These are phyloP conservation scores for Cercospora sp. DNA, from an alignment of 2,329 filamentous ascomycete species.

Conservation along the genomic window DNA sequence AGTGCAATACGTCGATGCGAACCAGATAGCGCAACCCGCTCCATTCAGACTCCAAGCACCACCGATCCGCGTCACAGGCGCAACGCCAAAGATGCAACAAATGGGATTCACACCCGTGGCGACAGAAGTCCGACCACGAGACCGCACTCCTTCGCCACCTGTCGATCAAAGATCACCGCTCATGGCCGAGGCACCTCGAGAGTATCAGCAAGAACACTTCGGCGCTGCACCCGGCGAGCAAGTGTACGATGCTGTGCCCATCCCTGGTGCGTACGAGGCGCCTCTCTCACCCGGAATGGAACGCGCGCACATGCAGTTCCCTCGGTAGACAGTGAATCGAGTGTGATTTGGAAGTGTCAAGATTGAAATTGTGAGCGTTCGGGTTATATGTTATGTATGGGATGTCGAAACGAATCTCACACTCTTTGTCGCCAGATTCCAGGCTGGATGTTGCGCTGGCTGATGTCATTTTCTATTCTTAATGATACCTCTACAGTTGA, in stretches of 20 bases:
- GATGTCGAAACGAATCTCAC: conserved; percentile 14
- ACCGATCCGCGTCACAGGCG: conserved; percentile 72
- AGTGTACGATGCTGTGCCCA: conserved; percentile 81
- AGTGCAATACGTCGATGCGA: conserved; percentile 62
- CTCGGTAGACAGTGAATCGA: background rate
- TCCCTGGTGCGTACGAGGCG: conserved; percentile 73
- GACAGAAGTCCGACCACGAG: conserved; percentile 24
- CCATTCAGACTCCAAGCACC: conserved; percentile 87
- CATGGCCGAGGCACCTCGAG: conserved; percentile 41
- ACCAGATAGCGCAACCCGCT: conserved; percentile 46
- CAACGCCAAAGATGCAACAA: conserved; percentile 69
- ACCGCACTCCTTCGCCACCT: conserved; percentile 30
- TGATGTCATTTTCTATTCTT: conserved; percentile 14
- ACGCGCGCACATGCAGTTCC: conserved; percentile 22
- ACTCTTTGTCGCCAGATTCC: background rate
- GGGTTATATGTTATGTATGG: conserved; percentile 5
- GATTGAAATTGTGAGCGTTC: conserved; percentile 9
- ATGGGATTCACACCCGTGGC: conserved; percentile 59
- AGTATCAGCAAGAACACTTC: conserved; percentile 63
- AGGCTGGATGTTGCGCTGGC: conserved; percentile 6
- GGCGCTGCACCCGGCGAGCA: conserved; percentile 75
- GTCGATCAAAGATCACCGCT: conserved; percentile 44
- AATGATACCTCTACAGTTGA: conserved; percentile 27
- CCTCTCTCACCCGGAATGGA: conserved; percentile 29
- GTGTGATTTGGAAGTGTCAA: background rate